Evolutionary conservation across 75 land plant genomes (phyloP), one percentile per base, ranked within the genome.

Genomic region (Sequoia sempervirens): DNA sequence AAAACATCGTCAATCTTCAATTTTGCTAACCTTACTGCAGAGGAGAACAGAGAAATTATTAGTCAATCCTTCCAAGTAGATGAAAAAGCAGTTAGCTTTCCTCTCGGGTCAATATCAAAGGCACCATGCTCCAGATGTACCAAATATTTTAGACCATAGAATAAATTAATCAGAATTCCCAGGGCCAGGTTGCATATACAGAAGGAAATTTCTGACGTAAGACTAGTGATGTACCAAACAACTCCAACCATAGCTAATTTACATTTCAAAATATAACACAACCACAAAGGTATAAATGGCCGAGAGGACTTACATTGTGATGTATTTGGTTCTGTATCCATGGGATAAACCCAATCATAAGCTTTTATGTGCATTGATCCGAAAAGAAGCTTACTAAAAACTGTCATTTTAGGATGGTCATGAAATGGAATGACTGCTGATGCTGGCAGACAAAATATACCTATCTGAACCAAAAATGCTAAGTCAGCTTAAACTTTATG

Each of bases 21-120:
- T 84, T 92, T 93, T 30, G 98, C 98, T 85, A 92, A 78, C 74
- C 92, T 86, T 43, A 90, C 89, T 82, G 84, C 89, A 83, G 3
- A 17, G 56, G 86, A 82, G 4, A 50, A 81, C 4, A 43, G n/a
- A 45, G 30, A 78, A 41, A 75, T 8, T 26, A 20, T n/a, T 18
- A 40, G 50, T 45, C n/a, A 26, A 61, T 23, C 23, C 46, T 78
- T 78, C 46, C 50, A 10, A 41, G 14, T 10, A 78, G n/a, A 3
- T 11, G 41, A 6, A n/a, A 76, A 12, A 23, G 30, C 80, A 78
- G 50, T 14, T 61, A 58, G 23, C 26, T 64, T 54, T 81, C 41
- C 79, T 81, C 41, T 10, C 10, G 45, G 20, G 50, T 45, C 4
- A 78, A 23, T 64, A 70, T 46, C 52, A 43, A n/a, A 43, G 2